Conservation (phyloP, 1,284 basidiomycete species). For the Neolentinus lepideus region DNA sequence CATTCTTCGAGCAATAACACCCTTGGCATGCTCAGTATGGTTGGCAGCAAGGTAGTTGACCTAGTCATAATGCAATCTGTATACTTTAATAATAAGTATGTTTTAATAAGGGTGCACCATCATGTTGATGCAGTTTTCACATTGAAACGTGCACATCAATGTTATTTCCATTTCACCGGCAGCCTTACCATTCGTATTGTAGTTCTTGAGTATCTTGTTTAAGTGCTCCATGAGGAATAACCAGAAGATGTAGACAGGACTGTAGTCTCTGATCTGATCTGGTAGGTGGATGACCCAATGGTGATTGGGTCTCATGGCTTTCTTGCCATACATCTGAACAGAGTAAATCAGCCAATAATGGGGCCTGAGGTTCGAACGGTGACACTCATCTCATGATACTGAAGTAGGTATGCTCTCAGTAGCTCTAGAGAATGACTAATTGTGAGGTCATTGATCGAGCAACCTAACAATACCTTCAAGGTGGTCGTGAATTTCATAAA, state of each 20-base stretch:
- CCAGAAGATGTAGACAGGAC: constrained; percentile 20
- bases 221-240: constrained; percentile 18
- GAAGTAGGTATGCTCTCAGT: not conserved
- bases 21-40: not conserved
- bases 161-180: constrained; percentile 15
- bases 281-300: constrained; percentile 13
- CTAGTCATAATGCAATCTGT: not conserved
- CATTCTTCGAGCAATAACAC: not conserved
- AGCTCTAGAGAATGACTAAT: not conserved
- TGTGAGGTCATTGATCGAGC: not conserved
- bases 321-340: constrained; percentile 11
- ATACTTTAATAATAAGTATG: not conserved
- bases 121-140: not conserved
- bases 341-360: not conserved
- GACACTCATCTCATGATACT: not conserved
- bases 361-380: too few species aligned
- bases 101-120: not conserved
- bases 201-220: constrained; percentile 20
- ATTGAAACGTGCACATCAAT: constrained; percentile 12
- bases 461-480: not conserved
- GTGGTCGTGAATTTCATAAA: not conserved
- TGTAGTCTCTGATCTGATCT: constrained; percentile 13
- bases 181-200: constrained; percentile 11
- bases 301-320: constrained; percentile 12
- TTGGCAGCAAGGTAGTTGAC: not conserved